These are phyloP conservation scores for Lycium barbarum DNA, from an alignment of 257 asterid species.

Conservation along the genomic window DNA sequence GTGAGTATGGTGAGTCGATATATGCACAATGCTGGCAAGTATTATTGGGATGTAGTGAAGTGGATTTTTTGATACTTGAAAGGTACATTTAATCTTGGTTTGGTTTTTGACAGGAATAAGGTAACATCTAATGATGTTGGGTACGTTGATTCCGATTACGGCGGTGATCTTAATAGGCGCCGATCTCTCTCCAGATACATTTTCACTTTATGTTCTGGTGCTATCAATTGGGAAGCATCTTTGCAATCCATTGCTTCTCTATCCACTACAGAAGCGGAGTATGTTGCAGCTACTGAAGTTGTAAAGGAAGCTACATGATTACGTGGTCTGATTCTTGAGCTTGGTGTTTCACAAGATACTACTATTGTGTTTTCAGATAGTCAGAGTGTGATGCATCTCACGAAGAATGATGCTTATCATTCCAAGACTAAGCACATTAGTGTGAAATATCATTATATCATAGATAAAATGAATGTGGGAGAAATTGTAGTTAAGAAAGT, in stretches of 20 bases:
- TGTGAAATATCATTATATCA: neutral
- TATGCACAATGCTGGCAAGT: constrained; percentile 19
- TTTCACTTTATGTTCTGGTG: neutral
- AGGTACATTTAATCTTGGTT: neutral
- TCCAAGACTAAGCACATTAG: neutral
- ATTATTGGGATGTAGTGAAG: constrained; percentile 5
- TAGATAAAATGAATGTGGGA: neutral
- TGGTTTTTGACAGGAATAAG: neutral
- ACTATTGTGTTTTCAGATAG: constrained; percentile 1
- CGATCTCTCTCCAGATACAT: constrained; percentile 6
- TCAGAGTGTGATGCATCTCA: constrained; percentile 21
- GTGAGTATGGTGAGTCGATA: constrained; percentile 19
- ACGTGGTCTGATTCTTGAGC: neutral
- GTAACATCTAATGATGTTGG: neutral
- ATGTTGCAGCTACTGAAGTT: constrained; percentile 16
- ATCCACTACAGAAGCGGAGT: neutral
- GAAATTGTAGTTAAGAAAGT: neutral
- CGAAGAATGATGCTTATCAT: constrained; percentile 17
- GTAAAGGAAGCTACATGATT: constrained; percentile 27
- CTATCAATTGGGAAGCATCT: constrained; percentile 5
- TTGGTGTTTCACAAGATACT: neutral
- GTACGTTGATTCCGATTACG: neutral
- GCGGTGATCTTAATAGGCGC: neutral
- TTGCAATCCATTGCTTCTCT: neutral
- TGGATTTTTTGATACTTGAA: neutral